These are phyloP conservation scores for Fragilariopsis cylindrus DNA, from an alignment of 108 stramenopile species.

Conservation along the genomic window DNA sequence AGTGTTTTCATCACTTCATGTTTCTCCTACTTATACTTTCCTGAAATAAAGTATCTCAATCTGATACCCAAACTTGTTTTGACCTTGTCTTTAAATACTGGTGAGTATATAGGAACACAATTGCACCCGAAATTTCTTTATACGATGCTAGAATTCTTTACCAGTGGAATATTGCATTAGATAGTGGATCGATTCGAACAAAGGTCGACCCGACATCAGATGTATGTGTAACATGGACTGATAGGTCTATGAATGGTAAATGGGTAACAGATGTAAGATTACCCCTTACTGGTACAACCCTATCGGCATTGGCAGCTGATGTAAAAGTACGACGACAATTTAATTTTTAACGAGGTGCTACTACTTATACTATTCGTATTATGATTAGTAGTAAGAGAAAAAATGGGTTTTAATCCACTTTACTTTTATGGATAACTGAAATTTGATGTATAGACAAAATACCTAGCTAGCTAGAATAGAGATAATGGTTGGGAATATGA, in stretches of 20 bases:
- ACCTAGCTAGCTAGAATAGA: too few relatives aligned
- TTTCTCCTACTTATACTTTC: neutral
- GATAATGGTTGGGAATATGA: too few relatives aligned
- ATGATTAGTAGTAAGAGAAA: neutral
- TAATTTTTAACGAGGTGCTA: constrained; percentile 27
- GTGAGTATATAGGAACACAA: constrained; percentile 34
- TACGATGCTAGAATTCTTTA: constrained; percentile 52
- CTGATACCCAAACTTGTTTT: neutral
- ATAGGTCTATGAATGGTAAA: constrained; percentile 32
- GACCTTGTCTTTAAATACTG: neutral
- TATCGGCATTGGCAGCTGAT: constrained; percentile 46
- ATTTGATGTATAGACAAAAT: too few relatives aligned
- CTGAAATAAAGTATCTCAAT: neutral
- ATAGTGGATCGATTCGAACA: constrained; percentile 35
- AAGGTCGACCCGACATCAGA: constrained; percentile 52
- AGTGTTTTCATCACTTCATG: neutral
- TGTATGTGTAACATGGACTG: constrained; percentile 56
- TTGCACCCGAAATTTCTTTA: constrained; percentile 54
- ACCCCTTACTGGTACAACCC: constrained; percentile 46
- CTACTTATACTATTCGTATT: neutral
- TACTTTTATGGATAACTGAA: neutral
- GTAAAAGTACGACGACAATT: constrained; percentile 58
- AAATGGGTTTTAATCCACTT: neutral
- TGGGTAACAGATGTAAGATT: constrained; percentile 58
- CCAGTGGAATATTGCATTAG: constrained; percentile 48